Conservation (phyloP, 2,329 filamentous ascomycete genomes). For the Plectosphaerella cucumerina region DNA sequence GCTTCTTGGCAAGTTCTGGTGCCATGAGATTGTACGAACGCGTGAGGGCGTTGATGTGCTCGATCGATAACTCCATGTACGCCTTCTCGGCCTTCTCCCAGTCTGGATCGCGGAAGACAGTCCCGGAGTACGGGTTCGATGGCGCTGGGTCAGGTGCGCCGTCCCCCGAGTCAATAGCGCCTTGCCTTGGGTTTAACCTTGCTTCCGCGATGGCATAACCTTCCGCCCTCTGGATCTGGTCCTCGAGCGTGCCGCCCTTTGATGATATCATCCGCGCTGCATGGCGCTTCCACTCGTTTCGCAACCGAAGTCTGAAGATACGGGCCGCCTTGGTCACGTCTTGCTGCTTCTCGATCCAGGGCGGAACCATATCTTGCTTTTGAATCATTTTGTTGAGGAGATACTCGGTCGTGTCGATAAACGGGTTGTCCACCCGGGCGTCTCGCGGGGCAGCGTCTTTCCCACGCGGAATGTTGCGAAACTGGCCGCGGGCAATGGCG, state of each 20-base stretch:
- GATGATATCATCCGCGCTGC: conserved; percentile 75
- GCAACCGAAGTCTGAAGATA: conserved; percentile 68
- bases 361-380: conserved; percentile 89
- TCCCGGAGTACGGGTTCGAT: conserved; percentile 28
- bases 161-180: conserved; percentile 14
- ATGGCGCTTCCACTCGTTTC: conserved; percentile 81
- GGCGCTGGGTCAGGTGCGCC: conserved; percentile 1
- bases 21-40: conserved; percentile 95
- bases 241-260: conserved; percentile 63
- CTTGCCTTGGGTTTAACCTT: conserved; percentile 53
- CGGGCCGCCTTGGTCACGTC: conserved; percentile 68
- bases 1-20: conserved; percentile 86
- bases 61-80: conserved; percentile 74
- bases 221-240: conserved; percentile 67
- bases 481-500: conserved; percentile 87
- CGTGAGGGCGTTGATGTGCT: conserved; percentile 73
- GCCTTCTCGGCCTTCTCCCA: conserved; percentile 71
- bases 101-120: conserved; percentile 71
- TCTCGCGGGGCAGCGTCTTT: conserved; percentile 72
- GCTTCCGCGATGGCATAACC: conserved; percentile 73
- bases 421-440: conserved; percentile 76
- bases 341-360: conserved; percentile 99
- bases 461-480: conserved; percentile 76
- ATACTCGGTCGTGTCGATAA: conserved; percentile 94
- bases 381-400: conserved; percentile 99